Evolutionary conservation across 345 rosid genomes (phyloP).

Genomic region (Populus euphratica): DNA sequence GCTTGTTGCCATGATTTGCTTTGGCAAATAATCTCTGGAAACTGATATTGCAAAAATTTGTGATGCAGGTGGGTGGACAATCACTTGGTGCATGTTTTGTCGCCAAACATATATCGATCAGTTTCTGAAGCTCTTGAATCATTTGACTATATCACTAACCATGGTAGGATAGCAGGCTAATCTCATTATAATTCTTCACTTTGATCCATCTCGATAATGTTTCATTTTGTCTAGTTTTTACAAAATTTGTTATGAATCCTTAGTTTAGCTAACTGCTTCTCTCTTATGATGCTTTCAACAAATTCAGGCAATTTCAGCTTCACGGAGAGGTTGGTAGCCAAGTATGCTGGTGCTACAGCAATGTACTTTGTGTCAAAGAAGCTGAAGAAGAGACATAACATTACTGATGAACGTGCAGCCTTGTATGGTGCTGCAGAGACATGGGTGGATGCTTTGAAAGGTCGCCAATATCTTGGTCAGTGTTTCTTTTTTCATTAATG

Average conservation of each 20-base stretch:
- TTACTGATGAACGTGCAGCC: constrained; percentile 80
- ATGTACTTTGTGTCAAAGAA: constrained; percentile 94
- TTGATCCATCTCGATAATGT: background rate
- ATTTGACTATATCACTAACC: constrained; percentile 78
- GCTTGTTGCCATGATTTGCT: background rate
- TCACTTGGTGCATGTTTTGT: constrained; percentile 85
- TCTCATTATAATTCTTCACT: background rate
- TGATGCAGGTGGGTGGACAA: constrained; percentile 82
- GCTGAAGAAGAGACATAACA: constrained; percentile 83
- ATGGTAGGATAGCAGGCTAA: constrained; percentile 46
- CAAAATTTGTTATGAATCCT: background rate
- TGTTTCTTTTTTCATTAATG: background rate
- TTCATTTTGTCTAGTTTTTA: background rate
- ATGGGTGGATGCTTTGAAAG: constrained; percentile 80
- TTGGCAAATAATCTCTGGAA: background rate
- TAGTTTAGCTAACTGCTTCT: background rate
- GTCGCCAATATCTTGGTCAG: constrained; percentile 66
- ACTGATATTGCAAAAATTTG: constrained; percentile 6
- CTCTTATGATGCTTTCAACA: background rate
- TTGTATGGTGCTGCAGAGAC: constrained; percentile 87
- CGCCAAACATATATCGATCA: constrained; percentile 83
- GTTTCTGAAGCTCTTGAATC: constrained; percentile 85
- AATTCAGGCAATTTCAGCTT: constrained; percentile 80
- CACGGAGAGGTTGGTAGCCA: constrained; percentile 72
- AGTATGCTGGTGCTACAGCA: constrained; percentile 86